Evolutionary conservation across 352 stramenopile genomes (phyloP).

Genomic region (Phytophthora crassamura): DNA sequence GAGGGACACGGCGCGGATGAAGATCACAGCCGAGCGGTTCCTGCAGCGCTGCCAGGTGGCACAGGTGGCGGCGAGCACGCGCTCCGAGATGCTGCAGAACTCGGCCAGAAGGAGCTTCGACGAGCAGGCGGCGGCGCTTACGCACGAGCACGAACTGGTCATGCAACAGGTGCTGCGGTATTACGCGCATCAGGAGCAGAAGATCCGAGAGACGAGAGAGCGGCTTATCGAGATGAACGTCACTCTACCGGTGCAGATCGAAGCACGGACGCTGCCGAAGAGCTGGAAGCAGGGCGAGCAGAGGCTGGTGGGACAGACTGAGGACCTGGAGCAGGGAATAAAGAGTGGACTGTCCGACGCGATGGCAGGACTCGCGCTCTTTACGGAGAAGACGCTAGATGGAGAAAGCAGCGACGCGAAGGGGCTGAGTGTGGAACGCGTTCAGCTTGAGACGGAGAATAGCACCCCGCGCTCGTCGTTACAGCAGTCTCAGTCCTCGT

Average conservation of each 20-base stretch:
- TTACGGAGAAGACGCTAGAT: conserved; percentile 14
- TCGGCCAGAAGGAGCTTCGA: conserved; percentile 19
- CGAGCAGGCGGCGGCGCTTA: conserved; percentile 20
- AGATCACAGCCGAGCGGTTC: conserved; percentile 28
- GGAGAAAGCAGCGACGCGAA: conserved; percentile 12
- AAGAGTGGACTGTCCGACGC: conserved; percentile 1
- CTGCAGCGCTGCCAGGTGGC: conserved; percentile 34
- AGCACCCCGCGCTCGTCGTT: background rate
- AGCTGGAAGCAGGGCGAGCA: conserved; percentile 13
- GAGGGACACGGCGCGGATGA: conserved; percentile 24
- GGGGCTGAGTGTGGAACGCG: conserved; percentile 16
- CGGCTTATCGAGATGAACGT: conserved; percentile 37
- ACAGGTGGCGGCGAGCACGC: conserved; percentile 27
- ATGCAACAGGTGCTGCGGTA: conserved; percentile 35
- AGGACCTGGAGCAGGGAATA: background rate
- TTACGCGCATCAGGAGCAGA: conserved; percentile 33
- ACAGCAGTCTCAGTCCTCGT: conserved; percentile 3
- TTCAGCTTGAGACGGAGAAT: conserved; percentile 14
- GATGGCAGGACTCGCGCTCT: conserved; percentile 11
- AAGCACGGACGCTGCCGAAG: conserved; percentile 10
- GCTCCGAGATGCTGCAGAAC: conserved; percentile 30
- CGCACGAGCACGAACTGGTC: conserved; percentile 29
- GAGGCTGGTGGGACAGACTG: background rate
- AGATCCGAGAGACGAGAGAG: conserved; percentile 31
- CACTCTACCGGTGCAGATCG: conserved; percentile 31